Percentiles rank a stretch among this genome's conserved stretches.
These are phyloP conservation scores for Myxozyma neotropica DNA, from an alignment of 805 yeast genomes.

Conservation along the genomic window DNA sequence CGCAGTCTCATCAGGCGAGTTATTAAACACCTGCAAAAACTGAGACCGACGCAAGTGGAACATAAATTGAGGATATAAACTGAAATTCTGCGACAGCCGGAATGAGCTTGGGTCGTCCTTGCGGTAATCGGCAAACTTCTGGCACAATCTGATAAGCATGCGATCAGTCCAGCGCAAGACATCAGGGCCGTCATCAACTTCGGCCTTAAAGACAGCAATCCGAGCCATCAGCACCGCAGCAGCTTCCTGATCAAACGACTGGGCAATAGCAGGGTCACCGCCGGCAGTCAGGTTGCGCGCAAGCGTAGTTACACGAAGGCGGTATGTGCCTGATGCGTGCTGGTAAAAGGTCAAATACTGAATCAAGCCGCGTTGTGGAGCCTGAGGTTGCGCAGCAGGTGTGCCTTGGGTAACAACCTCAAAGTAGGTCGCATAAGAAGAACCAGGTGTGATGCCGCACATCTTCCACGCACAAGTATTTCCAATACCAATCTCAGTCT, in stretches of 20 bases:
- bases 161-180: slow-evolving; percentile 94
- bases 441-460: slow-evolving; percentile 82
- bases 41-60: slow-evolving; percentile 95
- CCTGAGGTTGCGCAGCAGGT: slow-evolving; percentile 35
- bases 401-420: slow-evolving; percentile 54
- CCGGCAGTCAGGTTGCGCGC: slow-evolving; percentile 55
- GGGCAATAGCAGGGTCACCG: slow-evolving; percentile 57
- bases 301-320: slow-evolving; percentile 89
- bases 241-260: slow-evolving; percentile 96
- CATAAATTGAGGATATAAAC: slow-evolving; percentile 92
- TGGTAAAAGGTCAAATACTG: slow-evolving; percentile 93
- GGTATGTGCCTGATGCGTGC: slow-evolving; percentile 89
- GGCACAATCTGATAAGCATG: slow-evolving; percentile 84
- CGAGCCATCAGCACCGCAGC: slow-evolving; percentile 94
- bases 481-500: slow-evolving; percentile 91
- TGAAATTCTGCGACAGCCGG: slow-evolving; percentile 78
- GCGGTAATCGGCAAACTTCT: slow-evolving; percentile 89
- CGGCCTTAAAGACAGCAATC: slow-evolving; percentile 80
- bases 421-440: slow-evolving; percentile 85
- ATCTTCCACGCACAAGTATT: slow-evolving; percentile 87
- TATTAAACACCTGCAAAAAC: slow-evolving; percentile 92
- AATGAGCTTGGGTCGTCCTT: slow-evolving; percentile 83
- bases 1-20: slow-evolving; percentile 98
- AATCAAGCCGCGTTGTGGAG: slow-evolving; percentile 46
- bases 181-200: slow-evolving; percentile 87